These are phyloP conservation scores for Thalassiosira gravida DNA, from an alignment of 352 stramenopile genomes.

Conservation along the genomic window DNA sequence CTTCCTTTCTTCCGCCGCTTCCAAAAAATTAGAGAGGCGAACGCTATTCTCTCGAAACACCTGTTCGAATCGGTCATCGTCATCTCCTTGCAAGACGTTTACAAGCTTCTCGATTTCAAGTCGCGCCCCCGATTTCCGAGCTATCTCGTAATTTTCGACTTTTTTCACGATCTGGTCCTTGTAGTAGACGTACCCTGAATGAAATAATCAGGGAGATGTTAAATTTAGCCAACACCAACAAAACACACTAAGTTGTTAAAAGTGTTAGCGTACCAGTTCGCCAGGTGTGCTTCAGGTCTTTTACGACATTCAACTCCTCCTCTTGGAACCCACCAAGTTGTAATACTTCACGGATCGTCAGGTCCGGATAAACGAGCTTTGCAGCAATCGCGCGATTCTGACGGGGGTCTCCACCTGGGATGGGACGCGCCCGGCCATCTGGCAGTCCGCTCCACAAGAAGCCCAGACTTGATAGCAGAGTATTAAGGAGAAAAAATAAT, in stretches of 20 bases:
- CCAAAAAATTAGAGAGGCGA: conserved; percentile 25
- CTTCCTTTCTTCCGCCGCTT: conserved; percentile 16
- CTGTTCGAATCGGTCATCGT: conserved; percentile 17
- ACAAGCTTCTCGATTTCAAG: conserved; percentile 32
- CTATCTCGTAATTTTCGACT: conserved; percentile 17
- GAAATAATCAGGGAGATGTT: not conserved
- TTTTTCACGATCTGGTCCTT: conserved; percentile 30
- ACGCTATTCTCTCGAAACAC: conserved; percentile 22
- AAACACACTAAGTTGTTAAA: not conserved
- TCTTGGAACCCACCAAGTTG: conserved; percentile 24
- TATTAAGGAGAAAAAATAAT: no score
- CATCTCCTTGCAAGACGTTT: conserved; percentile 20
- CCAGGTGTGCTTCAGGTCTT: conserved; percentile 32
- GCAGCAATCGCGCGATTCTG: conserved; percentile 29
- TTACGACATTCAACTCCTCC: conserved; percentile 35
- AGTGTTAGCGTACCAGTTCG: conserved; percentile 22
- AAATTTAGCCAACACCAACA: not conserved
- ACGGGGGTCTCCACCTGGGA: conserved; percentile 32
- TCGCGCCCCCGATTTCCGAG: conserved; percentile 4
- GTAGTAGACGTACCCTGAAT: conserved; percentile 25
- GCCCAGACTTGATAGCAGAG: no score
- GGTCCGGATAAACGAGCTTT: conserved; percentile 30
- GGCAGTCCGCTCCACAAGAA: conserved; percentile 25
- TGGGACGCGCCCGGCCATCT: not conserved
- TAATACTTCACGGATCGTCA: conserved; percentile 26